These are phyloP conservation scores for Scheffersomyces lignicola DNA, from an alignment of 1,139 yeast species.

Conservation along the genomic window DNA sequence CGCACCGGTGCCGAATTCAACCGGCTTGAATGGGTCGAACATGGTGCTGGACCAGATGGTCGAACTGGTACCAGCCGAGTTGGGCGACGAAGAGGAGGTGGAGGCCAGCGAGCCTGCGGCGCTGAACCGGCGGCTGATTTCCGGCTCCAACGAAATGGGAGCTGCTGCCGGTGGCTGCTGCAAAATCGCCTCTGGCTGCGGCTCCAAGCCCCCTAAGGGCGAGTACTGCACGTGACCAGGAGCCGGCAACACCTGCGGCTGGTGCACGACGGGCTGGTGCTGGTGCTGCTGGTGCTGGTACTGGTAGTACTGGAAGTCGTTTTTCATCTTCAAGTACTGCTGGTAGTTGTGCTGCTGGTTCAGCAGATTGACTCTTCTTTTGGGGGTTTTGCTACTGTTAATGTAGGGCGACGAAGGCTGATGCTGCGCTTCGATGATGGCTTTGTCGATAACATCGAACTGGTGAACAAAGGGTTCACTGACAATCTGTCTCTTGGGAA, in stretches of 20 bases:
- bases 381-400: not conserved
- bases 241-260: not conserved
- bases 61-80: not conserved
- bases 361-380: conserved; percentile 1
- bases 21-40: conserved; percentile 25
- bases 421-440: conserved; percentile 30
- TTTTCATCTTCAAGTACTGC: not conserved
- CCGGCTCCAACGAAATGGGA: too few relatives aligned
- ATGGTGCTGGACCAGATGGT: not conserved
- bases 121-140: too few relatives aligned
- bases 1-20: conserved; percentile 10
- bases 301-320: conserved; percentile 1
- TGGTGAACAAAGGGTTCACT: conserved; percentile 36
- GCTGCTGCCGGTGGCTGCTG: conserved; percentile 2
- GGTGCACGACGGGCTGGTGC: not conserved
- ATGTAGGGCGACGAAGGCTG: conserved; percentile 23
- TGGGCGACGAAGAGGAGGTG: not conserved
- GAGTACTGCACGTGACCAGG: too few relatives aligned
- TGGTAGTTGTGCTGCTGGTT: conserved; percentile 1
- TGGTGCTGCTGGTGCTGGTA: conserved; percentile 6
- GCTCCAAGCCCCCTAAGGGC: too few relatives aligned
- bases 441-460: conserved; percentile 31
- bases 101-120: not conserved
- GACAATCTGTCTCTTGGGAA: conserved; percentile 26
- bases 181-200: not conserved